Evolutionary conservation across 805 yeast genomes (phyloP), one percentile per base, ranked within the genome.

Genomic region (Myxozyma mucilagina): DNA sequence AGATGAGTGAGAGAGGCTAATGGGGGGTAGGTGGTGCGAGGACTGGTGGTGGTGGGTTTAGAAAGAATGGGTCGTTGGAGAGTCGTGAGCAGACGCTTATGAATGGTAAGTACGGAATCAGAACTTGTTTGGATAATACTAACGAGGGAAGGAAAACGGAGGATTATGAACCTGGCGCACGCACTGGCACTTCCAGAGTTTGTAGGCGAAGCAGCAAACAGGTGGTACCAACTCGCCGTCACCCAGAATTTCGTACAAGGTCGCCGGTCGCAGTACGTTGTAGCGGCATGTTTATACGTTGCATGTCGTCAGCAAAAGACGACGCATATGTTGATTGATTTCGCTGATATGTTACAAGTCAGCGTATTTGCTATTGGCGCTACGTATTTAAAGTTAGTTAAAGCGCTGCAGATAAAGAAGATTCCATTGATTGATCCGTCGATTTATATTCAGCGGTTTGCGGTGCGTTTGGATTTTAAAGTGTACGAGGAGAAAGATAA

Each of bases 321-420:
- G 0, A 94, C 88, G 68, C 97, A 93, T 72, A 91, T 94, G 97
- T 80, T 94, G 68, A 92, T 94, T 69, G 99, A 94, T 76, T 94
- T 94, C 72, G 88, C 96, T 14, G 89, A 97, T 47, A 79, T 93
- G 66, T 78, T 96, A 47, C 97, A 89, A 72, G 90, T 92, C 11
- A 88, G 94, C 47, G 98, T 94, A 0, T 94, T 87, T 73, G 89
- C 96, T 3, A 86, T 94, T 53, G 99, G 99, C 47, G 96, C 99
- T 0, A 93, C 99, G 0, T 94, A 91, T 72, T 78, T 96, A 61
- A 92, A 92, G 72, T 84, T 94, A 84, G 96, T 93, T n/a, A 89
- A 90, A 71, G 84, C 86, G 7, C 79, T 93, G 62, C 88, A 87
- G 68, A 88, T 93, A 56, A 82, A 86, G 1, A 78, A 84, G 41